Evolutionary conservation across 2,329 filamentous ascomycete species (phyloP), one percentile per base, ranked within the genome.

Genomic region (Fusarium sp.): DNA sequence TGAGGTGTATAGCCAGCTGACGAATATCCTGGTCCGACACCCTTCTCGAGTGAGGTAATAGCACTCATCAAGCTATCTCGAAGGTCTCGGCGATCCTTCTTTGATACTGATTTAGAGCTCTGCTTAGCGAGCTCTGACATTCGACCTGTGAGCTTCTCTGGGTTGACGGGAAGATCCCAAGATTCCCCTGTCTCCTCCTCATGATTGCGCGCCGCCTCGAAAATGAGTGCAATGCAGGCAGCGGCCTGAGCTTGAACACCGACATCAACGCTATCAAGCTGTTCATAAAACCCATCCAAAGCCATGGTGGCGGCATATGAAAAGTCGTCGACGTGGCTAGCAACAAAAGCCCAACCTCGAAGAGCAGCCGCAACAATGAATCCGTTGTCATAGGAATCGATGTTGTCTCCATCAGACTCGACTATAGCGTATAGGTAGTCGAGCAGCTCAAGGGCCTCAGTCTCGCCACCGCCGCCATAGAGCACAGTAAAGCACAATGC

Each of bases 201-300:
- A 64, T 87, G 82, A 18, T 83, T 82, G 39, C 87, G 85, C 6
- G 85, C 85, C 70, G 93, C 92, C 81, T 98, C 95, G 77, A 94
- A 96, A 17, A 97, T 86, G 15, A 97, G 85, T 2, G 94, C 94
- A 67, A 97, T 95, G 80, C 94, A 94, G 78, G 92, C 90, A 8
- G 92, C 94, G 0, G 94, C 92, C 8, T 92, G 90, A 51, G 94
- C 90, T 78, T 96, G 94, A 2, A 97, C 93, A 14, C 88, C 85
- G 2, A 90, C 85, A 66, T 94, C 91, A 38, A 87, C 87, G 80
- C 93, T 94, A 68, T 95, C 91, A 24, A 98, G 91, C 82, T 97
- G 95, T 54, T 97, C 94, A 47, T 94, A 91, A 76, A 98, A 94
- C 5, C 92, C 91, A 60, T 96, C 93, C 77, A 96, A 89, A 22